phyloP scores from a whole-genome alignment of 192 early-diverging fungal species.

The Thoreauomyces humboldtii region DNA sequence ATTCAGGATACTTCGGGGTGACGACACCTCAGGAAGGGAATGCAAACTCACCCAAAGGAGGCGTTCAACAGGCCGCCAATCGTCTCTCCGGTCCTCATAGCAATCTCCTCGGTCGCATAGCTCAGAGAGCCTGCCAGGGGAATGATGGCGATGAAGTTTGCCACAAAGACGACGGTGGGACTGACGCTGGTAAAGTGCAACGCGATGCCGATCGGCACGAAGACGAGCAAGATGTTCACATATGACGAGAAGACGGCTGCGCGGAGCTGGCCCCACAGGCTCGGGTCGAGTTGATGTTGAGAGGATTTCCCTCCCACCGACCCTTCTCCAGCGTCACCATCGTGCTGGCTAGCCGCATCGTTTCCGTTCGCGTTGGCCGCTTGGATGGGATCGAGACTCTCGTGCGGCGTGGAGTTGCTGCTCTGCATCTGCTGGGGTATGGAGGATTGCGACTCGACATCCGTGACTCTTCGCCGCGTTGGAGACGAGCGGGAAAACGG shows the following conservation, averaged over 20 bases:
- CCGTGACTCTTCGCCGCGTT: not conserved
- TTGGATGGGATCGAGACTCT: not conserved
- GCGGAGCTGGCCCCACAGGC: not conserved
- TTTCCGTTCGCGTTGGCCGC: not conserved
- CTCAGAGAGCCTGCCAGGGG: slow-evolving; percentile 85
- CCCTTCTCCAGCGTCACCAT: too few relatives aligned
- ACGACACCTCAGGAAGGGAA: not conserved
- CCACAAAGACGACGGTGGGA: slow-evolving; percentile 65
- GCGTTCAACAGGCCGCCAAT: slow-evolving; percentile 83
- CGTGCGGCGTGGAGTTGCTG: not conserved
- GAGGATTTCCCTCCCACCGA: too few relatives aligned
- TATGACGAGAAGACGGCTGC: not conserved
- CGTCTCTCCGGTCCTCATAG: slow-evolving; percentile 21
- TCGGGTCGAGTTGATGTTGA: not conserved
- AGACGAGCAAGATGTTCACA: slow-evolving; percentile 66
- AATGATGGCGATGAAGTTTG: slow-evolving; percentile 87
- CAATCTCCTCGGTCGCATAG: slow-evolving; percentile 84
- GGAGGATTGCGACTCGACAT: not conserved
- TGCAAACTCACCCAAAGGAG: slow-evolving; percentile 54
- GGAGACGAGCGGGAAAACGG: not conserved
- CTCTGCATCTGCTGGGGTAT: not conserved
- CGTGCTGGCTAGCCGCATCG: not conserved
- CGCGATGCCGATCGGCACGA: slow-evolving; percentile 78
- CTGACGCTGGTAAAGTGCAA: slow-evolving; percentile 60
- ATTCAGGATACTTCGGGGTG: not conserved